phyloP scores from a whole-genome alignment of 2,329 filamentous ascomycete species.

The Clarireedia homoeocarpa region DNA sequence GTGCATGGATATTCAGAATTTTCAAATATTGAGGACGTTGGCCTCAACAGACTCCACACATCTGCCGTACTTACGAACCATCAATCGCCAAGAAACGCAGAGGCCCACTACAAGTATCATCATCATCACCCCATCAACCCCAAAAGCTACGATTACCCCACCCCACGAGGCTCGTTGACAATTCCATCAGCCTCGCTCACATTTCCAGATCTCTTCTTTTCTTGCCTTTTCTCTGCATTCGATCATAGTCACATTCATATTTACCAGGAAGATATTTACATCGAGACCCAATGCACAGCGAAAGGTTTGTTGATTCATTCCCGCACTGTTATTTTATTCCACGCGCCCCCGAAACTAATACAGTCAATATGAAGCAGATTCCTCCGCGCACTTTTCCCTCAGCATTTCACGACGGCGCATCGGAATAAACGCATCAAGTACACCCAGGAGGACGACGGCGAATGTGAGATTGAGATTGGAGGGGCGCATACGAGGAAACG shows the following conservation, averaged over 20 bases:
- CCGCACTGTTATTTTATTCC: not conserved
- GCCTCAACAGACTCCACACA: no score
- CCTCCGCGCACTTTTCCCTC: conserved; percentile 4
- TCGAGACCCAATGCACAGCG: not conserved
- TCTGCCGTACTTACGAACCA: no score
- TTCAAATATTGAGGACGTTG: no score
- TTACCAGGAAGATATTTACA: no score
- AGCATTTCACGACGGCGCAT: conserved; percentile 1
- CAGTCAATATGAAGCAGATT: not conserved
- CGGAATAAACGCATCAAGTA: conserved; percentile 3
- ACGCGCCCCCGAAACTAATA: not conserved
- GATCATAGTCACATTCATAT: no score
- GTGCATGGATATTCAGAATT: no score
- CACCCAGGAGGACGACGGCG: not conserved
- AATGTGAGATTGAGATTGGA: not conserved
- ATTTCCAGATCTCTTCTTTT: no score
- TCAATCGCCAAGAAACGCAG: no score
- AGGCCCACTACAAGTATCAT: no score
- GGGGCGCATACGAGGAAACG: not conserved
- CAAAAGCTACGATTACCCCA: not conserved
- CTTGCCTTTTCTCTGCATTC: not conserved
- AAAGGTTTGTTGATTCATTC: not conserved
- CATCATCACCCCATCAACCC: no score
- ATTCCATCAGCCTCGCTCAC: no score
- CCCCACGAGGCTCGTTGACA: not conserved